Percentiles rank a stretch among this genome's conserved stretches.
Evolutionary conservation across 306 rosid genomes (phyloP).

Genomic region (Carpinus fangiana): DNA sequence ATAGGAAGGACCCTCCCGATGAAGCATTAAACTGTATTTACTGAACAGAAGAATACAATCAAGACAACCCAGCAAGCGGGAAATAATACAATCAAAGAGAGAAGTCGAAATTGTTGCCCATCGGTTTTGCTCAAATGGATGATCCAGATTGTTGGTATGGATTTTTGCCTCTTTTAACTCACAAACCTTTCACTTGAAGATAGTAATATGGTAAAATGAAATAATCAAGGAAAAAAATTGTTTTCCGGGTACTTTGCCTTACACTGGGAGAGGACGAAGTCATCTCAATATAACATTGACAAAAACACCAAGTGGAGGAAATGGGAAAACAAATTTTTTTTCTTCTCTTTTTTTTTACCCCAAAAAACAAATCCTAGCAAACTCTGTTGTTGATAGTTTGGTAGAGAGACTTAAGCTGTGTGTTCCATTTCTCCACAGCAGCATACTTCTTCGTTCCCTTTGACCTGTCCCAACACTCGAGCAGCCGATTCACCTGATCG

Average conservation of each 20-base stretch:
- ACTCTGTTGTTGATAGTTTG: constrained; percentile 84
- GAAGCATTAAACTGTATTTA: too few relatives aligned
- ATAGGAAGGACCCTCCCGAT: too few relatives aligned
- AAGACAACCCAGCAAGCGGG: too few relatives aligned
- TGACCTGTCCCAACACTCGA: constrained; percentile 89
- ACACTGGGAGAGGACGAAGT: neutral
- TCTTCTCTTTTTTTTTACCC: neutral
- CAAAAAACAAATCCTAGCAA: constrained; percentile 32
- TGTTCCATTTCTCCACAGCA: constrained; percentile 93
- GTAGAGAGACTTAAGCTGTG: constrained; percentile 77
- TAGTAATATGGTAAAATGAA: constrained; percentile 17
- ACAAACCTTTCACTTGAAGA: constrained; percentile 15
- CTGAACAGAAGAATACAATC: too few relatives aligned
- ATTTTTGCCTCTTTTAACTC: constrained; percentile 7
- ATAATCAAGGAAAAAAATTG: constrained; percentile 11
- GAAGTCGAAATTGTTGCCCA: too few relatives aligned
- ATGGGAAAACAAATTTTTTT: neutral
- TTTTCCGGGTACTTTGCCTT: neutral
- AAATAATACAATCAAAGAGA: too few relatives aligned
- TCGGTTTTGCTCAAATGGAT: neutral
- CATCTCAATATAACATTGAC: constrained; percentile 19
- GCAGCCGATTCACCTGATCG: constrained; percentile 92
- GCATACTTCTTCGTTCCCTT: constrained; percentile 95
- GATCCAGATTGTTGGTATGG: constrained; percentile 1
- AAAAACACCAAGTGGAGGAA: constrained; percentile 37